Conservation (phyloP, 2,329 filamentous ascomycete species). For the Fusarium longipes region DNA sequence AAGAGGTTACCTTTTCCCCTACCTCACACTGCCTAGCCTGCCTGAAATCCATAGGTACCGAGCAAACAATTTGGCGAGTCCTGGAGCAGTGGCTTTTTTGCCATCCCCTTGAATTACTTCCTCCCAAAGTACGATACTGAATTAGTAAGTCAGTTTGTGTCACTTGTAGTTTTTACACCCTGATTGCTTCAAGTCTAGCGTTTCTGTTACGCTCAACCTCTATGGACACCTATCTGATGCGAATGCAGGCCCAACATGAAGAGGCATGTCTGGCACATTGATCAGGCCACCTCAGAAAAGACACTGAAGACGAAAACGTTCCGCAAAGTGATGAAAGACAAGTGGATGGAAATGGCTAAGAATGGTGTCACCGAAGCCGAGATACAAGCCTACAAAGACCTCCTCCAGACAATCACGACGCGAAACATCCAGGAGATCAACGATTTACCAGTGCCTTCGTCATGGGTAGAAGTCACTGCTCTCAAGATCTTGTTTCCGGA, state of each 20-base stretch:
- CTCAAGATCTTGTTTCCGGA: constrained; percentile 8
- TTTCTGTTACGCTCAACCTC: not conserved
- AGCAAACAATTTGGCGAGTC: not conserved
- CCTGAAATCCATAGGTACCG: too few species aligned
- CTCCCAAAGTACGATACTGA: too few species aligned
- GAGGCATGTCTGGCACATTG: not conserved
- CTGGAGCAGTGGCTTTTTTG: not conserved
- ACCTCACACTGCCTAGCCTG: not conserved
- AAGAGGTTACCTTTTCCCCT: not conserved
- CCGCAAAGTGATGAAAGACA: not conserved
- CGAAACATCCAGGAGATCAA: not conserved
- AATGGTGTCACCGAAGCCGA: not conserved
- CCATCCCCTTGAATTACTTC: too few species aligned
- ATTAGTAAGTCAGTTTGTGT: not conserved
- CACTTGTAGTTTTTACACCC: not conserved
- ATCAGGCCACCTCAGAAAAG: not conserved
- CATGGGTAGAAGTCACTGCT: constrained; percentile 1
- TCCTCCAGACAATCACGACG: not conserved
- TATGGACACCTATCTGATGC: not conserved
- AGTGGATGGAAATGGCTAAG: not conserved
- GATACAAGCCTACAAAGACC: not conserved
- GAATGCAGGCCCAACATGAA: not conserved
- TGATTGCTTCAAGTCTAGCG: not conserved
- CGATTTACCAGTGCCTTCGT: not conserved
- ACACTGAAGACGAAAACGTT: not conserved